These are phyloP conservation scores for Fraxinus platypoda DNA, from an alignment of 305 asterid genomes.

Conservation along the genomic window DNA sequence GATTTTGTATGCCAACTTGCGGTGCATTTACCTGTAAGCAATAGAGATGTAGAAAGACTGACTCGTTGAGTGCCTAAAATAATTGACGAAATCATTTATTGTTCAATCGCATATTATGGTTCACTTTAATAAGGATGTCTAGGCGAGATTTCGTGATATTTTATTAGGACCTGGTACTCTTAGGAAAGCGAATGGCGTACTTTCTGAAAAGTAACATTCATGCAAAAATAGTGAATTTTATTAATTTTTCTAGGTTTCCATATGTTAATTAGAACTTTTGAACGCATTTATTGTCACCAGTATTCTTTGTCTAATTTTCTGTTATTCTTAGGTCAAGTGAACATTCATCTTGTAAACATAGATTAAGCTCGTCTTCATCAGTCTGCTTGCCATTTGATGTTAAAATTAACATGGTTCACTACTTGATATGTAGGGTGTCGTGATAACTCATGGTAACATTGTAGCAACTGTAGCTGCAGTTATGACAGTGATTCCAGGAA, in stretches of 20 bases:
- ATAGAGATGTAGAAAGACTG: not conserved
- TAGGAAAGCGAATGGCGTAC: conserved; percentile 6
- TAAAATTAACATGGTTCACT: conserved; percentile 15
- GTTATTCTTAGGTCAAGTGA: not conserved
- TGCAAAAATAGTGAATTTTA: not conserved
- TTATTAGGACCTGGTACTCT: conserved; percentile 9
- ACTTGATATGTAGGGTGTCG: conserved; percentile 65
- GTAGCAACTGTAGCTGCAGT: conserved; percentile 90
- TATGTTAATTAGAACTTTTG: not conserved
- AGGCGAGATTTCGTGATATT: not conserved
- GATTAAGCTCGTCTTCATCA: conserved; percentile 4
- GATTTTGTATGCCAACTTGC: conserved; percentile 3
- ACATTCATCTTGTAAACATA: conserved; percentile 13
- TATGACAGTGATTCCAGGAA: conserved; percentile 66
- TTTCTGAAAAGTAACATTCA: not conserved
- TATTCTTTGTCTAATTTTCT: not conserved
- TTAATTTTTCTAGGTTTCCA: not conserved
- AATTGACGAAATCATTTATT: not conserved
- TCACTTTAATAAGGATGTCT: conserved; percentile 4
- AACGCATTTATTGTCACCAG: not conserved
- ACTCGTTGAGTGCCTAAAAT: not conserved
- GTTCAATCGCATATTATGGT: conserved; percentile 9
- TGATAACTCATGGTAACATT: conserved; percentile 85
- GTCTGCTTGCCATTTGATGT: conserved; percentile 1
- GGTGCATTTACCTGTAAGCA: not conserved